Conservation (phyloP, 208 protist species). For the Naegleria fowleri region DNA sequence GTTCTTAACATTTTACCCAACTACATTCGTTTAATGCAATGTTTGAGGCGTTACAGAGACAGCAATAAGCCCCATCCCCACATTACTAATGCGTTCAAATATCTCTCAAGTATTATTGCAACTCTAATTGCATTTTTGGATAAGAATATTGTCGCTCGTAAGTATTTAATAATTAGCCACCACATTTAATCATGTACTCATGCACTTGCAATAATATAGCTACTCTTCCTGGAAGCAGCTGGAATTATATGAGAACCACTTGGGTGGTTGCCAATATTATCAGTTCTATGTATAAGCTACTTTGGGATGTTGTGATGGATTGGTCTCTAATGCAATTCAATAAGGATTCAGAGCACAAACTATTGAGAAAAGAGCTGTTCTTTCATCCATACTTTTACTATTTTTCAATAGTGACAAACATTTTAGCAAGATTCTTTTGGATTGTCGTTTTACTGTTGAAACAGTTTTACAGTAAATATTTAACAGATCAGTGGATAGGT, state of each 20-base stretch:
- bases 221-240: not conserved
- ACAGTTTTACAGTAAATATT: not conserved
- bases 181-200: not conserved
- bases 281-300: not conserved
- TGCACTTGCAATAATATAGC: not conserved
- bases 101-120: slow-evolving; percentile 43
- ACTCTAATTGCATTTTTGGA: slow-evolving; percentile 31
- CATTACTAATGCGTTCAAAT: slow-evolving; percentile 50
- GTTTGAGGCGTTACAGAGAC: slow-evolving; percentile 48
- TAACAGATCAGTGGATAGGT: not conserved
- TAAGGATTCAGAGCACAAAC: not conserved
- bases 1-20: slow-evolving; percentile 37
- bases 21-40: slow-evolving; percentile 48
- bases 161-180: not conserved
- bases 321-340: not conserved
- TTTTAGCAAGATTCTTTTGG: slow-evolving; percentile 15
- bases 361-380: not conserved
- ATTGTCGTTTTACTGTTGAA: not conserved
- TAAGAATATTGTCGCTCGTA: not conserved
- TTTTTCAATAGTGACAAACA: slow-evolving; percentile 21
- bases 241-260: slow-evolving; percentile 8
- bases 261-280: not conserved
- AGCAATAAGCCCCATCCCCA: slow-evolving; percentile 34
- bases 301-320: slow-evolving; percentile 24
- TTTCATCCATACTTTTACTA: not conserved